phyloP scores from a whole-genome alignment of 257 asterid genomes.

The Plectranthus barbatus region DNA sequence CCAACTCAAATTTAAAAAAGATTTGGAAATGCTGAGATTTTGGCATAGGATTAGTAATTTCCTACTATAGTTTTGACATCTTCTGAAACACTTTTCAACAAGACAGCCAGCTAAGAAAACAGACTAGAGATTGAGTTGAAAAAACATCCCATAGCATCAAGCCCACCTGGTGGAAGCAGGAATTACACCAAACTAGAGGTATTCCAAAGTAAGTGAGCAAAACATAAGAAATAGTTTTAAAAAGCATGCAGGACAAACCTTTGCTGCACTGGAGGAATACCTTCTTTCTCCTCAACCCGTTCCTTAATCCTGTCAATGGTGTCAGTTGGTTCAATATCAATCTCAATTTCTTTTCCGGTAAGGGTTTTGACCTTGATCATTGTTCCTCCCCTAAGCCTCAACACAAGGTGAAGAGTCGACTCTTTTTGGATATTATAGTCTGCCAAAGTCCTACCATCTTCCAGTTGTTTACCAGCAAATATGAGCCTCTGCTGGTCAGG shows the following conservation, averaged over 20 bases:
- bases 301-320: conserved; percentile 59
- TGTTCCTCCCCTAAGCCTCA: conserved; percentile 65
- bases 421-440: conserved; percentile 41
- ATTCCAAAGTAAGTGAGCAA: neutral
- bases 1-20: neutral
- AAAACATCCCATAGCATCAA: neutral
- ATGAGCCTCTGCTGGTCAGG: conserved; percentile 43
- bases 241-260: conserved; percentile 24
- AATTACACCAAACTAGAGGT: neutral
- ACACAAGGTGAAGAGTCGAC: conserved; percentile 55
- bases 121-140: neutral
- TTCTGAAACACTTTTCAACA: neutral
- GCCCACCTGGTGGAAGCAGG: neutral
- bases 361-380: conserved; percentile 72
- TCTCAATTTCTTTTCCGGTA: conserved; percentile 65
- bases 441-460: conserved; percentile 41
- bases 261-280: conserved; percentile 64
- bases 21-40: neutral
- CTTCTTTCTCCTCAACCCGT: conserved; percentile 70
- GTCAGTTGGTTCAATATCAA: conserved; percentile 61
- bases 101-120: neutral
- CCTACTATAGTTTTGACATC: neutral
- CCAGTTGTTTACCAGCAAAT: conserved; percentile 39
- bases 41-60: neutral
- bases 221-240: neutral